These are phyloP conservation scores for Bryoglossum gracile DNA, from an alignment of 495 filamentous ascomycete species.

Conservation along the genomic window DNA sequence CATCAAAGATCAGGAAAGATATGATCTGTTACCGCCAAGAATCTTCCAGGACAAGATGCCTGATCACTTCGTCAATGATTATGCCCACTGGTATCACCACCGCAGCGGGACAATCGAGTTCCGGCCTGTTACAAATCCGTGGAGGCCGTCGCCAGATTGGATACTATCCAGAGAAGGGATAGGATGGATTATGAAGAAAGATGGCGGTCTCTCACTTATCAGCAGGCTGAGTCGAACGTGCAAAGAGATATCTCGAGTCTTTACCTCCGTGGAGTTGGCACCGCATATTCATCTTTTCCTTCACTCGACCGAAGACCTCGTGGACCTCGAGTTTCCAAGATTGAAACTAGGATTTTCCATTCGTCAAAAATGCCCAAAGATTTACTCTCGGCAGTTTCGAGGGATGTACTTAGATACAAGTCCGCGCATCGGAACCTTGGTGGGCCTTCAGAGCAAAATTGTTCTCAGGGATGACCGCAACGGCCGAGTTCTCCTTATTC, in stretches of 20 bases:
- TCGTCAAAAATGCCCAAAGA: slow-evolving; percentile 16
- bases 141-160: slow-evolving; percentile 24
- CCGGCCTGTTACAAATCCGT: slow-evolving; percentile 31
- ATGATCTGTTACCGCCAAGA: slow-evolving; percentile 35
- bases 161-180: not conserved
- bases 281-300: slow-evolving; percentile 10
- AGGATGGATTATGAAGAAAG: not conserved
- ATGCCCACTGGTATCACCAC: slow-evolving; percentile 44
- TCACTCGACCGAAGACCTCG: not conserved
- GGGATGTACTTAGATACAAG: slow-evolving; percentile 45
- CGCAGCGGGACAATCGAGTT: slow-evolving; percentile 35
- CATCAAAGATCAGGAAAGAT: no score
- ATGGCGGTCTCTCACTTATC: slow-evolving; percentile 1
- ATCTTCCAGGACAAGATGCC: slow-evolving; percentile 40
- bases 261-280: slow-evolving; percentile 14
- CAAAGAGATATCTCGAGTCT: slow-evolving; percentile 9
- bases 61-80: slow-evolving; percentile 33
- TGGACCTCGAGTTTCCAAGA: slow-evolving; percentile 41
- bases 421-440: slow-evolving; percentile 44
- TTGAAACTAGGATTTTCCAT: slow-evolving; percentile 44
- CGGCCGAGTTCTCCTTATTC: slow-evolving; percentile 43
- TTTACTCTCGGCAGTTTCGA: slow-evolving; percentile 47
- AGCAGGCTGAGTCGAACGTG: slow-evolving; percentile 11
- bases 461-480: slow-evolving; percentile 31
- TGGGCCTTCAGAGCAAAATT: slow-evolving; percentile 48